Evolutionary conservation across 352 stramenopile genomes (phyloP).

Genomic region (Phytophthora cactorum): DNA sequence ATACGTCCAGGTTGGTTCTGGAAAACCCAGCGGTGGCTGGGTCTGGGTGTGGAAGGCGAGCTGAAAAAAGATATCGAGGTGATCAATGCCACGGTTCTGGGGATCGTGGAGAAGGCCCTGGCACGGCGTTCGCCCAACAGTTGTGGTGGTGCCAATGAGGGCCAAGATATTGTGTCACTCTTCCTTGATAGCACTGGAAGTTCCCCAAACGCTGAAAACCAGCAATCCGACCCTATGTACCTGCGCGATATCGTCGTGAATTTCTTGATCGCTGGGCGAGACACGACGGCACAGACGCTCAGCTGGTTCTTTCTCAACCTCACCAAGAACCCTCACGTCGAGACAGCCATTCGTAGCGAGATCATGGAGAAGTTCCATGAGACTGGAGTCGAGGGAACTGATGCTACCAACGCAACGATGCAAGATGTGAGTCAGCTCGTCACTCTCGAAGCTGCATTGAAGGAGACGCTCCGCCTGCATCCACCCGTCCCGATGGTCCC

Average conservation of each 20-base stretch:
- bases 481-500: slow-evolving; percentile 47
- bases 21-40: slow-evolving; percentile 47
- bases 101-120: slow-evolving; percentile 51
- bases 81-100: slow-evolving; percentile 48
- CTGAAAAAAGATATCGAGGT: slow-evolving; percentile 38
- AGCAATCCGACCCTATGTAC: slow-evolving; percentile 38
- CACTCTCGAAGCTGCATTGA: slow-evolving; percentile 56
- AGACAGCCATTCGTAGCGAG: slow-evolving; percentile 50
- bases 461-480: slow-evolving; percentile 64
- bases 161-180: slow-evolving; percentile 29
- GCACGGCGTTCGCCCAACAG: not conserved
- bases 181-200: slow-evolving; percentile 31
- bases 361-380: slow-evolving; percentile 29
- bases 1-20: slow-evolving; percentile 46
- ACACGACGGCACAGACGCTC: slow-evolving; percentile 78
- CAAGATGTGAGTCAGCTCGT: slow-evolving; percentile 41
- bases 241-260: slow-evolving; percentile 83
- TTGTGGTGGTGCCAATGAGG: too few relatives aligned
- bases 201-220: slow-evolving; percentile 24
- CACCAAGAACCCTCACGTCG: slow-evolving; percentile 47
- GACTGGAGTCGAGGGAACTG: not conserved
- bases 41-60: slow-evolving; percentile 39
- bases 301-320: slow-evolving; percentile 77
- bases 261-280: slow-evolving; percentile 79
- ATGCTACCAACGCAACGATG: slow-evolving; percentile 20